Percentiles rank a stretch among this genome's conserved stretches.
Conservation (phyloP, 176 grass and related monocot species). For the Rhynchospora pubera region DNA sequence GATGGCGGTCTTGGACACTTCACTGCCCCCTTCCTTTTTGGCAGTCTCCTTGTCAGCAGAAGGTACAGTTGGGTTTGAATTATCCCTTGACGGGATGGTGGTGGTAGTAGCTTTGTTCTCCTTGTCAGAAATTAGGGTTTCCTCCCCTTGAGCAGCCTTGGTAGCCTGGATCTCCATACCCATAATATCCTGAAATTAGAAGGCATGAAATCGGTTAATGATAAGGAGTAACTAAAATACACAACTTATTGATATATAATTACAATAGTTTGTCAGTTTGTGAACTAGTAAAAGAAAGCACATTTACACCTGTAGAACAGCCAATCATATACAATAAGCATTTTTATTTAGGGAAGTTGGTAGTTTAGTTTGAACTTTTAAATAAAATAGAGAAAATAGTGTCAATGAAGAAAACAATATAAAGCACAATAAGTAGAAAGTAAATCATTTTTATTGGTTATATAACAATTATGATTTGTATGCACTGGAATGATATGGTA, state of each 20-base stretch:
- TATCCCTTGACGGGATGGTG: conserved; percentile 27
- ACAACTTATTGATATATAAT: neutral
- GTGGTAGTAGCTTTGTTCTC: conserved; percentile 47
- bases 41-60: conserved; percentile 41
- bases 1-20: conserved; percentile 25
- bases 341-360: neutral
- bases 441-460: neutral
- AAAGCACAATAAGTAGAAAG: neutral
- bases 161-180: conserved; percentile 66
- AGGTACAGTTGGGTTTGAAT: conserved; percentile 30
- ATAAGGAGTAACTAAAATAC: neutral
- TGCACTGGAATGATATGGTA: neutral
- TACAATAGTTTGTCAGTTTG: neutral
- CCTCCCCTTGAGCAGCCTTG: conserved; percentile 50
- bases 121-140: conserved; percentile 49
- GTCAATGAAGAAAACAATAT: neutral
- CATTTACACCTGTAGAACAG: neutral
- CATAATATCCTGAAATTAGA: conserved; percentile 34
- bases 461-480: neutral
- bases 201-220: neutral
- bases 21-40: conserved; percentile 30
- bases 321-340: neutral
- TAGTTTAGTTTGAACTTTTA: neutral
- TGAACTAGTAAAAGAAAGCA: neutral
- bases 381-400: neutral